Conservation (phyloP, 2,329 filamentous ascomycete genomes). For the Dactylellina drechsleri region DNA sequence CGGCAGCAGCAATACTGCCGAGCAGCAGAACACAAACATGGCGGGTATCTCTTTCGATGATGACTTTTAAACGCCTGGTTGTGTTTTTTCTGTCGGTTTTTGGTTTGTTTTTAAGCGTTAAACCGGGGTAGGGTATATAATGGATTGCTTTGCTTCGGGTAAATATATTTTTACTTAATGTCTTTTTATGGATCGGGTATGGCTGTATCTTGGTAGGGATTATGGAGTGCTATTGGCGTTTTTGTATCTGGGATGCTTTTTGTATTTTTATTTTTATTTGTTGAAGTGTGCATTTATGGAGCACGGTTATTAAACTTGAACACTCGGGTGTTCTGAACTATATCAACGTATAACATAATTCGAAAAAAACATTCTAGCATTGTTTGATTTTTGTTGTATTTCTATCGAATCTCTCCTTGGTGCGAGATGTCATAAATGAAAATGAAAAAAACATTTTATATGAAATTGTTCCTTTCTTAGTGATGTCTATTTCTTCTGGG, state of each 20-base stretch:
- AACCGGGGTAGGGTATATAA: constrained; percentile 11
- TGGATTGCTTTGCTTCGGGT: constrained; percentile 15
- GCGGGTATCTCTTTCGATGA: constrained; percentile 95
- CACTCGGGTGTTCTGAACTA: too few relatives aligned
- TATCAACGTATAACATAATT: too few relatives aligned
- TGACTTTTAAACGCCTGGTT: constrained; percentile 77
- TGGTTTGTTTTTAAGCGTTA: constrained; percentile 31
- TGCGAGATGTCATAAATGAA: too few relatives aligned
- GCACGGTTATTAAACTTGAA: too few relatives aligned
- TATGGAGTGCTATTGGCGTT: constrained; percentile 50
- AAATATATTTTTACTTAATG: constrained; percentile 22
- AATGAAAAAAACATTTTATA: too few relatives aligned
- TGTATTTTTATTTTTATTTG: constrained; percentile 3
- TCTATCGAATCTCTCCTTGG: too few relatives aligned
- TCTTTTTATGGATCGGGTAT: constrained; percentile 31
- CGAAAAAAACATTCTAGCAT: too few relatives aligned
- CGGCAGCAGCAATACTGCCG: constrained; percentile 63
- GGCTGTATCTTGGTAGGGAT: constrained; percentile 33
- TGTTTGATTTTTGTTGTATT: too few relatives aligned
- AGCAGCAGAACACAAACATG: constrained; percentile 69
- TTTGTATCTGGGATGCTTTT: too few relatives aligned
- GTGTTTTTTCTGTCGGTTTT: background rate
- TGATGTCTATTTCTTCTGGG: too few relatives aligned
- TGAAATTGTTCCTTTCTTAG: too few relatives aligned
- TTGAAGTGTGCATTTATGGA: too few relatives aligned